These are phyloP conservation scores for Pharus latifolius DNA, from an alignment of 176 grass and related monocot genomes.

Conservation along the genomic window DNA sequence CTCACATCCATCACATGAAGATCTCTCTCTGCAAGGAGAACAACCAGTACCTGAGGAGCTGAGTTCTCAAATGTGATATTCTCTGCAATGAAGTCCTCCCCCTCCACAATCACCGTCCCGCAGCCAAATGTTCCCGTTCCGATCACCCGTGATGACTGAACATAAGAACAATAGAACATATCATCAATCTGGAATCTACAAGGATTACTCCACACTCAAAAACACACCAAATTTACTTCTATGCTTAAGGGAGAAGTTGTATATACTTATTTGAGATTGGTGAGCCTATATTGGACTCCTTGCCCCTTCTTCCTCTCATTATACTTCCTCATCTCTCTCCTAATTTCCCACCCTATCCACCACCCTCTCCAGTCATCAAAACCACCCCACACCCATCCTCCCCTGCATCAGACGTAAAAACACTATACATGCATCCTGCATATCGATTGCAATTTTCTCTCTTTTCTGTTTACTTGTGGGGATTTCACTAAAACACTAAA, in stretches of 20 bases:
- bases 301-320: too few relatives aligned
- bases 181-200: neutral
- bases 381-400: too few relatives aligned
- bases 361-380: too few relatives aligned
- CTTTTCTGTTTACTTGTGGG: too few relatives aligned
- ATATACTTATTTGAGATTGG: neutral
- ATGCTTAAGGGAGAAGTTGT: neutral
- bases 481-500: too few relatives aligned
- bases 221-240: neutral
- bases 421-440: too few relatives aligned
- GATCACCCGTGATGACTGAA: constrained; percentile 70
- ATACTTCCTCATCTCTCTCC: too few relatives aligned
- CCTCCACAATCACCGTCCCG: constrained; percentile 70
- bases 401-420: too few relatives aligned
- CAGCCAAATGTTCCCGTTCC: constrained; percentile 93
- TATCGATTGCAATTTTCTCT: too few relatives aligned
- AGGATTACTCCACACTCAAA: neutral
- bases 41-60: constrained; percentile 59
- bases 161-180: neutral
- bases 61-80: constrained; percentile 95
- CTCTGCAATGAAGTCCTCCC: constrained; percentile 93
- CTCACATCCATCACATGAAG: neutral
- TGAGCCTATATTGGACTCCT: neutral
- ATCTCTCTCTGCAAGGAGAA: neutral
- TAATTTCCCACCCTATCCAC: too few relatives aligned